Conservation (phyloP, 2,329 filamentous ascomycete genomes). For the Plectosphaerella sp. region DNA sequence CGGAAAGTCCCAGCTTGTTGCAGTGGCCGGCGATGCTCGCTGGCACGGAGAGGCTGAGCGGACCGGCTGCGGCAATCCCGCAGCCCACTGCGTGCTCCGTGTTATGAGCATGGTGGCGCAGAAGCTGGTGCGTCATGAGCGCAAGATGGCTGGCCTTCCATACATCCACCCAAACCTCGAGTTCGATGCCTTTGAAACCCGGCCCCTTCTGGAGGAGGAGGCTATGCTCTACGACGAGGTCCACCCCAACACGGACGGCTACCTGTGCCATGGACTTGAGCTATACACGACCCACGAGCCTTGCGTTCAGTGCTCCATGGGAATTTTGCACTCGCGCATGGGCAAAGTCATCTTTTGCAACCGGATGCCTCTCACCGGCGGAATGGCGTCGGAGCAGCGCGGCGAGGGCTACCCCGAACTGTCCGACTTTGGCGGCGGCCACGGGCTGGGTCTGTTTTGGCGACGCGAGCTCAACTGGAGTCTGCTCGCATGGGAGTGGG, state of each 20-base stretch:
- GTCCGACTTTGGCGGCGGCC: slow-evolving; percentile 39
- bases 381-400: slow-evolving; percentile 72
- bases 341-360: slow-evolving; percentile 76
- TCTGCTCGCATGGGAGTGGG: slow-evolving; percentile 75
- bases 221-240: slow-evolving; percentile 56
- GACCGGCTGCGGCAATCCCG: slow-evolving; percentile 60
- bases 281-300: slow-evolving; percentile 95
- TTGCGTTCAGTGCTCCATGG: slow-evolving; percentile 96
- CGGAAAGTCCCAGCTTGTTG: slow-evolving; percentile 54
- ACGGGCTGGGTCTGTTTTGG: slow-evolving; percentile 66
- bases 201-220: slow-evolving; percentile 65
- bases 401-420: slow-evolving; percentile 37
- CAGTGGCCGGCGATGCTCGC: slow-evolving; percentile 72
- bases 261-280: slow-evolving; percentile 90
- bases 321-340: slow-evolving; percentile 89
- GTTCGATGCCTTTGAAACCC: slow-evolving; percentile 63
- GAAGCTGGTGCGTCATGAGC: slow-evolving; percentile 55
- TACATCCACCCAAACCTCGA: slow-evolving; percentile 36
- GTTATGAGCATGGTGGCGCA: slow-evolving; percentile 80
- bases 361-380: slow-evolving; percentile 76
- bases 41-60: slow-evolving; percentile 51
- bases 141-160: slow-evolving; percentile 30
- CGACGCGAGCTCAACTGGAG: slow-evolving; percentile 82
- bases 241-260: slow-evolving; percentile 70
- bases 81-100: slow-evolving; percentile 73